These are phyloP conservation scores for Eucalyptus viminalis DNA, from an alignment of 345 rosid genomes.

Conservation along the genomic window DNA sequence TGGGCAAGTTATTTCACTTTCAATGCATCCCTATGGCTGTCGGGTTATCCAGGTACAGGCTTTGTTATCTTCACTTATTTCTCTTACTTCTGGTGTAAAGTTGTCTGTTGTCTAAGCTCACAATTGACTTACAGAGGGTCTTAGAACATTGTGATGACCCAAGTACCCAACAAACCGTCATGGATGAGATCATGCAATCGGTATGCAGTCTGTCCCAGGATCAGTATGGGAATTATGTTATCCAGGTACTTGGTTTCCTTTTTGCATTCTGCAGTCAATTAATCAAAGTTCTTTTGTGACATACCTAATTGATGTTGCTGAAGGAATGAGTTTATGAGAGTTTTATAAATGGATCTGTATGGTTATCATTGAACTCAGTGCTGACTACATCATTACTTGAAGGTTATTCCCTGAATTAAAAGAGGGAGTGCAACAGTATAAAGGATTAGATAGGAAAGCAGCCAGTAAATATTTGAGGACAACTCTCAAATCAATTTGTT, in stretches of 20 bases:
- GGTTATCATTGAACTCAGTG: neutral
- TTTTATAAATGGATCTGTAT: neutral
- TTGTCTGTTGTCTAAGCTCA: neutral
- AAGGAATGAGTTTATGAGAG: neutral
- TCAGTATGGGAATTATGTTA: slow-evolving; percentile 96
- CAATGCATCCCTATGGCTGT: slow-evolving; percentile 97
- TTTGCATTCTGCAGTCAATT: neutral
- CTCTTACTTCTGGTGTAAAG: neutral
- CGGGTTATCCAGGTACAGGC: slow-evolving; percentile 79
- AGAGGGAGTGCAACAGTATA: neutral
- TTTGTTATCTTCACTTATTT: neutral
- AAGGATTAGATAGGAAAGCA: neutral
- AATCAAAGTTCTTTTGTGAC: neutral
- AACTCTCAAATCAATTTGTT: neutral
- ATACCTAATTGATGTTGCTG: neutral
- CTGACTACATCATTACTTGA: neutral
- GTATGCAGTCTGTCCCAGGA: slow-evolving; percentile 78
- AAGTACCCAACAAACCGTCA: slow-evolving; percentile 56
- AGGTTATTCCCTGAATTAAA: neutral
- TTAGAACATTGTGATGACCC: slow-evolving; percentile 67
- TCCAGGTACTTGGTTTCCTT: slow-evolving; percentile 41
- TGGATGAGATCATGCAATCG: slow-evolving; percentile 82
- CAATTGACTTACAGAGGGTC: slow-evolving; percentile 54
- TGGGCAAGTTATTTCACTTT: slow-evolving; percentile 81
- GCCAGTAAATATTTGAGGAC: neutral